Percentiles rank a stretch among this genome's conserved stretches.
phyloP scores from a whole-genome alignment of 371 early-diverging fungal genomes.

The Caulochytrium protostelioides region DNA sequence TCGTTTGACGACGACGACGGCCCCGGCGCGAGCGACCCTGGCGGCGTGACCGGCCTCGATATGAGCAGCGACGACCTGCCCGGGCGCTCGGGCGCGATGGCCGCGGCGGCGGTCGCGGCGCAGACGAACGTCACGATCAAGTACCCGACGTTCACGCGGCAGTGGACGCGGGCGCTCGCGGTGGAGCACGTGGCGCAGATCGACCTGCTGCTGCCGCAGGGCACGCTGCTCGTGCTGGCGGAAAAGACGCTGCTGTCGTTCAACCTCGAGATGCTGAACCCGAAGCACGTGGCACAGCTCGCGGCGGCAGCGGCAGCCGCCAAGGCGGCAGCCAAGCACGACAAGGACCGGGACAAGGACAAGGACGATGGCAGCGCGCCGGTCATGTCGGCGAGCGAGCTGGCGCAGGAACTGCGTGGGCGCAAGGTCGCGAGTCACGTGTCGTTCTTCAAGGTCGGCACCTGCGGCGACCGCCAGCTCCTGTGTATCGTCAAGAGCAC shows the following conservation, averaged over 20 bases:
- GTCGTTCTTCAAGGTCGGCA: constrained; percentile 61
- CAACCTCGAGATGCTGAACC: background rate
- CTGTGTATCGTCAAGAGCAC: constrained; percentile 51
- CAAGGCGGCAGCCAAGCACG: too few species aligned
- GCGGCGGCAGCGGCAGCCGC: too few species aligned
- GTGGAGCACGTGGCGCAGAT: constrained; percentile 68
- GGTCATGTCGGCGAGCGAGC: too few species aligned
- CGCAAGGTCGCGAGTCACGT: constrained; percentile 54
- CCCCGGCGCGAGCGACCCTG: too few species aligned
- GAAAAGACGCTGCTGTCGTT: constrained; percentile 13
- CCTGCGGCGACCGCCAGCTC: constrained; percentile 40
- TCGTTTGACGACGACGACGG: too few species aligned
- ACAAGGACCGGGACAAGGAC: too few species aligned
- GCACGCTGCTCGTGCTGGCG: constrained; percentile 50
- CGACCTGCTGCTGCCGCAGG: constrained; percentile 50
- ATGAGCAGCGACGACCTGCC: too few species aligned
- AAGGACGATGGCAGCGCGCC: too few species aligned
- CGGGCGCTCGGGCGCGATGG: too few species aligned
- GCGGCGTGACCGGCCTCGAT: too few species aligned
- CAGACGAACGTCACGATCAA: background rate
- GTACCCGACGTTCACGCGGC: background rate
- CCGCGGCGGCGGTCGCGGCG: background rate
- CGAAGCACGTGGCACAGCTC: too few species aligned
- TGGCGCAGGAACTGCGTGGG: too few species aligned
- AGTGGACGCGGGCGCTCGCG: constrained; percentile 32